Evolutionary conservation across 805 yeast species (phyloP), one percentile per base, ranked within the genome.

Genomic region (Lipomyces sp.): DNA sequence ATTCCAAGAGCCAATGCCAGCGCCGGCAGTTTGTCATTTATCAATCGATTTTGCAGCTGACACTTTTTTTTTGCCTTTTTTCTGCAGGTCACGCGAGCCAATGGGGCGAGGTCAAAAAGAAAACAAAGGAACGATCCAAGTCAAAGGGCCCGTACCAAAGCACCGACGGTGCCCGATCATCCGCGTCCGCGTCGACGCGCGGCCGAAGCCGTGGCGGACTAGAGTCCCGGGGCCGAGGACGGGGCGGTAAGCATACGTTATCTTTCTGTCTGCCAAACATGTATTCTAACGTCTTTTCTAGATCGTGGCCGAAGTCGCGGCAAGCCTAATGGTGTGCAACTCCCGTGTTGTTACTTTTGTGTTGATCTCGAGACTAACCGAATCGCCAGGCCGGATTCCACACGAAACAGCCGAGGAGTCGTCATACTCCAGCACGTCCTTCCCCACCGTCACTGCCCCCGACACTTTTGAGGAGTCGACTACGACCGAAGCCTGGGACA

Each of bases 31-130:
- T n/a, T 26, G 18, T 13, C 33, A n/a, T 13, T 46, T 26, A 7
- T 24, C 5, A 4, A 31, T 35, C 22, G 22, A 32, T 18, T 22
- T 39, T 3, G 16, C 31, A 19, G n/a, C n/a, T n/a, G n/a, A n/a
- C n/a, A 29, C 22, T 24, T 3, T 13, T 14, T 26, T 35, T 10
- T 16, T 18, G 7, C 19, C 24, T 34, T 24, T n/a, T n/a, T 44
- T 32, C 21, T 39, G 2, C 39, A 58, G 63, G 96, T 59, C 84
- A 85, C 63, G 95, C 87, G 34, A 77, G 84, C 60, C 87, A 85
- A 70, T 91, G 98, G 96, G 97, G 88, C 66, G 93, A 90, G 62
- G 95, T 87, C 57, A 83, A 82, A 69, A 85, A 74, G 62, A 76
- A 76, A 26, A 63, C 77, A 40, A 55, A 53, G 39, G 53, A 53